phyloP scores from a whole-genome alignment of 148 eudicot species.

The Camellia japonica region DNA sequence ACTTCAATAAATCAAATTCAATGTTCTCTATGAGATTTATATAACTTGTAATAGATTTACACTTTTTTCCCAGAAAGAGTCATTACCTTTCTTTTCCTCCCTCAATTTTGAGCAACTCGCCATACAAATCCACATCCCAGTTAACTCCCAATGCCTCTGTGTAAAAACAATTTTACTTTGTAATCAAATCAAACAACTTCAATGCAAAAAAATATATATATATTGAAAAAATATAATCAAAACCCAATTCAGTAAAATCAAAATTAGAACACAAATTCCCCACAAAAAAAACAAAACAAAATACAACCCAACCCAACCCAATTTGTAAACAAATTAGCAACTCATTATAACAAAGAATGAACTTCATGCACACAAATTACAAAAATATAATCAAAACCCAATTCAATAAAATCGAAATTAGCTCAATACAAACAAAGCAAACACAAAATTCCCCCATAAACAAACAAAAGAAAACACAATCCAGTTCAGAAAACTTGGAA shows the following conservation, averaged over 20 bases:
- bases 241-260: neutral
- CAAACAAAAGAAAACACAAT: no score
- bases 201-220: neutral
- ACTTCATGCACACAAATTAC: no score
- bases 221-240: constrained; percentile 7
- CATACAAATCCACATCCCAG: constrained; percentile 97
- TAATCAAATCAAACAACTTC: constrained; percentile 10
- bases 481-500: no score
- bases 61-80: neutral
- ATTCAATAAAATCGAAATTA: no score
- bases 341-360: no score
- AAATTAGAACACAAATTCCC: neutral
- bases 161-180: constrained; percentile 3
- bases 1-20: neutral
- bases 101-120: constrained; percentile 94
- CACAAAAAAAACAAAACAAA: neutral
- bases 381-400: no score
- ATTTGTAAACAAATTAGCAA: no score
- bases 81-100: constrained; percentile 95
- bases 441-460: no score
- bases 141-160: constrained; percentile 69
- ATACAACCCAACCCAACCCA: neutral
- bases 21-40: neutral
- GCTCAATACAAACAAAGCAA: no score
- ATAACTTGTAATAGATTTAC: neutral